phyloP scores from a whole-genome alignment of 2,329 filamentous ascomycete genomes.

The Fusarium metavorans region DNA sequence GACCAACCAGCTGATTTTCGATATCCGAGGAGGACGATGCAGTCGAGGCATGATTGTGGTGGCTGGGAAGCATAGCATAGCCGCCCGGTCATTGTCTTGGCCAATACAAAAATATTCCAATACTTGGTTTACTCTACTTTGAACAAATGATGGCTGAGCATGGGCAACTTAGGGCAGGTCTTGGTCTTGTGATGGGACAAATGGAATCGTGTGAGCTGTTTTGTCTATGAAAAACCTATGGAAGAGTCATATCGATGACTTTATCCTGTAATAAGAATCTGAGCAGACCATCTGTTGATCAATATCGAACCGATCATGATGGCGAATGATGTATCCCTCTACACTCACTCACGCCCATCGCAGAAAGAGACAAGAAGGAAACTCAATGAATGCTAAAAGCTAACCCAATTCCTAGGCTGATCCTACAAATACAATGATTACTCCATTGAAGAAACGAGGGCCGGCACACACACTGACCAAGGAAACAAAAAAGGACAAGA shows the following conservation, averaged over 20 bases:
- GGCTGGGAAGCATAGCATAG: slow-evolving; percentile 23
- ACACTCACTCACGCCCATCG: neutral
- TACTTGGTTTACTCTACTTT: neutral
- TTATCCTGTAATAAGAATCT: neutral
- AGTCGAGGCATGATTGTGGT: slow-evolving; percentile 16
- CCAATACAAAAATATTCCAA: slow-evolving; percentile 33
- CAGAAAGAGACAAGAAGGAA: neutral
- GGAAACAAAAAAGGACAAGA: neutral
- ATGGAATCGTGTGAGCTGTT: neutral
- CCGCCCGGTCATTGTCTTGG: slow-evolving; percentile 14
- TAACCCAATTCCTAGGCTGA: slow-evolving; percentile 2
- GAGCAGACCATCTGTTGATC: neutral
- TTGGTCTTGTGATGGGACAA: neutral
- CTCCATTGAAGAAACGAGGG: slow-evolving; percentile 14
- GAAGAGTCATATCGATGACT: slow-evolving; percentile 6
- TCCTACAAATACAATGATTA: slow-evolving; percentile 34
- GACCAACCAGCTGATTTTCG: slow-evolving; percentile 20
- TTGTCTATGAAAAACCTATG: slow-evolving; percentile 14
- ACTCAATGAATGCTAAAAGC: slow-evolving; percentile 11
- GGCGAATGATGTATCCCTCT: neutral
- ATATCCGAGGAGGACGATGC: slow-evolving; percentile 26
- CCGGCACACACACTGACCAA: neutral
- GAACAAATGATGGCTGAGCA: neutral
- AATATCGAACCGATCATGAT: neutral
- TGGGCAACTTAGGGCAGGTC: neutral